These are phyloP conservation scores for Fusarium haematococcum DNA, from an alignment of 2,329 filamentous ascomycete genomes.

Conservation along the genomic window DNA sequence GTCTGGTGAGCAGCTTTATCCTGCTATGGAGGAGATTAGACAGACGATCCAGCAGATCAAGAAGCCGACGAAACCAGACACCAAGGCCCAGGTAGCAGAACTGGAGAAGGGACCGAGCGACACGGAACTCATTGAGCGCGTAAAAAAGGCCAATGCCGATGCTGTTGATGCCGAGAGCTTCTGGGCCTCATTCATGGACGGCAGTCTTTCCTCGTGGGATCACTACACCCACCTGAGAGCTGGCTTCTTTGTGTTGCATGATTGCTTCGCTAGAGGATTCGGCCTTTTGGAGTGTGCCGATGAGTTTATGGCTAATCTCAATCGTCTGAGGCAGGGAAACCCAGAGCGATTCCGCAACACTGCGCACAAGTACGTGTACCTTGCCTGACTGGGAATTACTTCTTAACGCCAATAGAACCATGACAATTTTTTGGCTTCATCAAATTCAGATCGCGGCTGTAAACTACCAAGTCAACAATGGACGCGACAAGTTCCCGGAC, in stretches of 20 bases:
- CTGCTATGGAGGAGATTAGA: slow-evolving; percentile 32
- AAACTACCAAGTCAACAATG: slow-evolving; percentile 33
- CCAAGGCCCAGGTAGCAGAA: slow-evolving; percentile 9
- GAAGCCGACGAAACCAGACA: not conserved
- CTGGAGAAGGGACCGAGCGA: slow-evolving; percentile 25
- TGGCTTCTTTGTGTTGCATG: slow-evolving; percentile 47
- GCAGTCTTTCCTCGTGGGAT: slow-evolving; percentile 46
- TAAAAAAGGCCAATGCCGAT: slow-evolving; percentile 18
- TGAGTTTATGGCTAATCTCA: slow-evolving; percentile 46
- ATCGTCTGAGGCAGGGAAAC: slow-evolving; percentile 39
- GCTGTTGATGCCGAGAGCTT: slow-evolving; percentile 33
- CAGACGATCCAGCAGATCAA: slow-evolving; percentile 18
- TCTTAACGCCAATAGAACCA: slow-evolving; percentile 36
- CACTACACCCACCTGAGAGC: slow-evolving; percentile 50
- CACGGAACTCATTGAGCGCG: slow-evolving; percentile 20
- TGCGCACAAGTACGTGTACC: slow-evolving; percentile 45
- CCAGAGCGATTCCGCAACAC: slow-evolving; percentile 50
- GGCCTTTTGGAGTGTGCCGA: slow-evolving; percentile 45
- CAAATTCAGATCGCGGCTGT: slow-evolving; percentile 49
- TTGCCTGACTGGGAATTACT: fast-evolving
- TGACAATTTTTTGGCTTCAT: slow-evolving; percentile 52
- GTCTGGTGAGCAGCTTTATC: slow-evolving; percentile 17
- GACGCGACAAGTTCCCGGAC: slow-evolving; percentile 17
- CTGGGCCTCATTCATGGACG: slow-evolving; percentile 44
- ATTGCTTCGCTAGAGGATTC: slow-evolving; percentile 38